Evolutionary conservation across 768 basidiomycete genomes (phyloP).

Genomic region (Dentipellis sp.): DNA sequence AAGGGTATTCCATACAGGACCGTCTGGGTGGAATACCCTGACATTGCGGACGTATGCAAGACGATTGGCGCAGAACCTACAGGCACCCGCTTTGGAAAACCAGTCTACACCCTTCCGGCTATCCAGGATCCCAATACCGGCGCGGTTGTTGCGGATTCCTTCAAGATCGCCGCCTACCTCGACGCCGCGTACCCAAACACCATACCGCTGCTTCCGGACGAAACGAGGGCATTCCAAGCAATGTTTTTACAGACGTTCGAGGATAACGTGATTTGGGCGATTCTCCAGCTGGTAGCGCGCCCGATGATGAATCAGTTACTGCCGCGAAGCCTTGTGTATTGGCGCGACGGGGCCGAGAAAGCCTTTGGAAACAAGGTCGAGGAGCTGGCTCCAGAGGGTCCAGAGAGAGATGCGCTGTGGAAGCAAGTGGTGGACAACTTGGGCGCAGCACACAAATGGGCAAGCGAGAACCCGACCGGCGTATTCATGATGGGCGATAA

Average conservation of each 20-base stretch:
- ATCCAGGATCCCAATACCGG: constrained; percentile 39
- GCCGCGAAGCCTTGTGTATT: neutral
- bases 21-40: constrained; percentile 38
- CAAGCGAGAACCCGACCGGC: neutral
- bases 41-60: constrained; percentile 29
- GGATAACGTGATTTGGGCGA: neutral
- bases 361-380: neutral
- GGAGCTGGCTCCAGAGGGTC: neutral
- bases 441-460: neutral
- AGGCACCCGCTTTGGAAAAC: constrained; percentile 19
- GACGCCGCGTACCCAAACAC: constrained; percentile 35
- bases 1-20: constrained; percentile 33
- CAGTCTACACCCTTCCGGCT: constrained; percentile 37
- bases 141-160: constrained; percentile 31
- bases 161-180: constrained; percentile 39
- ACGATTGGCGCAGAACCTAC: constrained; percentile 28
- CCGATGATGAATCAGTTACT: neutral
- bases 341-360: neutral
- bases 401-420: neutral
- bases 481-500: neutral
- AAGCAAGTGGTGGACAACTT: neutral
- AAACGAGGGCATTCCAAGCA: neutral
- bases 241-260: neutral
- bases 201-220: neutral
- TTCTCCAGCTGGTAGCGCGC: neutral